Evolutionary conservation across 2,329 filamentous ascomycete genomes (phyloP).

Genomic region (Monosporascus sp.): DNA sequence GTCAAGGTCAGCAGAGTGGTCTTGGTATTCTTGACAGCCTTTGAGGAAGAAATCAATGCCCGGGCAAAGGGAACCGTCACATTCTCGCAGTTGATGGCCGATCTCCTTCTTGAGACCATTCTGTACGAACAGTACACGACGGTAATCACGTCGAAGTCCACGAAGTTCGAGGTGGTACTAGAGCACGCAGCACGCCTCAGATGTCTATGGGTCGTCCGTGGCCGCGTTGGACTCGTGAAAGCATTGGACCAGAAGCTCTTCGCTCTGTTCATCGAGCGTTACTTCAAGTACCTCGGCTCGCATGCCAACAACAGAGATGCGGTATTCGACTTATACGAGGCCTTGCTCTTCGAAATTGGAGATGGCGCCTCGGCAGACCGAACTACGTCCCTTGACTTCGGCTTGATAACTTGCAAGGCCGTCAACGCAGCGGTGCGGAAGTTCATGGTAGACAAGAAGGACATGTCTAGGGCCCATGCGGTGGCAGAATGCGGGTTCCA

Average conservation of each 20-base stretch:
- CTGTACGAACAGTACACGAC: slow-evolving; percentile 32
- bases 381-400: slow-evolving; percentile 30
- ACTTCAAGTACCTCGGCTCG: slow-evolving; percentile 19
- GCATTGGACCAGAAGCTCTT: slow-evolving; percentile 34
- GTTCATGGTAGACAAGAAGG: slow-evolving; percentile 31
- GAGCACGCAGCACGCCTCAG: slow-evolving; percentile 35
- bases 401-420: slow-evolving; percentile 32
- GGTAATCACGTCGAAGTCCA: slow-evolving; percentile 17
- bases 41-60: slow-evolving; percentile 35
- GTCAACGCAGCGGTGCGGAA: slow-evolving; percentile 26
- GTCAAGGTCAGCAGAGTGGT: slow-evolving; percentile 29
- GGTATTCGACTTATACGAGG: slow-evolving; percentile 34
- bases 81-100: slow-evolving; percentile 38
- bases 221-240: slow-evolving; percentile 22
- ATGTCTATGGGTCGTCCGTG: slow-evolving; percentile 27
- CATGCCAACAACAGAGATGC: slow-evolving; percentile 27
- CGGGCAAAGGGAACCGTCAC: slow-evolving; percentile 24
- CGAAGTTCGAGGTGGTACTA: slow-evolving; percentile 27
- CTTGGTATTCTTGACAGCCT: slow-evolving; percentile 40
- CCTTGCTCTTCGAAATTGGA: slow-evolving; percentile 34
- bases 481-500: slow-evolving; percentile 37
- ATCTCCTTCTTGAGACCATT: slow-evolving; percentile 32
- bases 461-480: slow-evolving; percentile 35
- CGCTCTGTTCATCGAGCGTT: slow-evolving; percentile 30
- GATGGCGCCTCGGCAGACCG: slow-evolving; percentile 24